Conservation (phyloP, 2,329 filamentous ascomycete genomes). For the Sarocladiaceae sp. region DNA sequence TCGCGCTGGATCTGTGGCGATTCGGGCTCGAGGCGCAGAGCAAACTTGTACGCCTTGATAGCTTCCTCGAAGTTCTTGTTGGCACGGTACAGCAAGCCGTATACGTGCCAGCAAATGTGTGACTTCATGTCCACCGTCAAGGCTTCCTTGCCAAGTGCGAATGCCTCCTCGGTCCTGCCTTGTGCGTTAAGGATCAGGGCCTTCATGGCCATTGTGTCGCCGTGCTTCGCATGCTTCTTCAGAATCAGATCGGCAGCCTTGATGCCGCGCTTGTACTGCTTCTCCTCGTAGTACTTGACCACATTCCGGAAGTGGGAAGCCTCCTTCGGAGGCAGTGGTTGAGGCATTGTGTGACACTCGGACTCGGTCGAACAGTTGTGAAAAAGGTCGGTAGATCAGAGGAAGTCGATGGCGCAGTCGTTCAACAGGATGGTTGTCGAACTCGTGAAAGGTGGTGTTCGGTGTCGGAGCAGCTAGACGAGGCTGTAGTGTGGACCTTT, state of each 20-base stretch:
- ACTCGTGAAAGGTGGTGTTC: too few relatives aligned
- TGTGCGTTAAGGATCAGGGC: conserved; percentile 91
- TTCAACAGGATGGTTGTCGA: too few relatives aligned
- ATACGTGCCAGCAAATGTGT: conserved; percentile 99
- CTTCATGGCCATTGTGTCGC: conserved; percentile 98
- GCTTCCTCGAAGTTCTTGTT: conserved; percentile 98
- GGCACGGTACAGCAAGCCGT: conserved; percentile 86
- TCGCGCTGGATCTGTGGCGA: conserved; percentile 92
- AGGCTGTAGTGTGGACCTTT: neutral
- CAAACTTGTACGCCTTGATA: conserved; percentile 98
- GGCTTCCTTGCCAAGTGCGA: conserved; percentile 86
- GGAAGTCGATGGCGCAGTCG: neutral
- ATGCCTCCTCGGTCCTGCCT: conserved; percentile 91
- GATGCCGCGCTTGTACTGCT: conserved; percentile 92
- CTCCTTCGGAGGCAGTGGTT: conserved; percentile 81
- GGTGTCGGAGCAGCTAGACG: neutral
- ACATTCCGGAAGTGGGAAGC: conserved; percentile 89
- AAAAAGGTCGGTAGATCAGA: neutral
- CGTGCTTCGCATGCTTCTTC: conserved; percentile 91
- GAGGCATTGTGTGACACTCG: conserved; percentile 51
- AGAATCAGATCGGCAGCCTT: conserved; percentile 97
- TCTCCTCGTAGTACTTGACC: conserved; percentile 94
- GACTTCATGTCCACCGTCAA: conserved; percentile 97
- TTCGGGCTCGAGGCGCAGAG: conserved; percentile 87
- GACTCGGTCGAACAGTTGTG: neutral